Base-by-base conservation (phyloP, 1,139 yeast genomes). In the Geotrichum macrosporum region DNA sequence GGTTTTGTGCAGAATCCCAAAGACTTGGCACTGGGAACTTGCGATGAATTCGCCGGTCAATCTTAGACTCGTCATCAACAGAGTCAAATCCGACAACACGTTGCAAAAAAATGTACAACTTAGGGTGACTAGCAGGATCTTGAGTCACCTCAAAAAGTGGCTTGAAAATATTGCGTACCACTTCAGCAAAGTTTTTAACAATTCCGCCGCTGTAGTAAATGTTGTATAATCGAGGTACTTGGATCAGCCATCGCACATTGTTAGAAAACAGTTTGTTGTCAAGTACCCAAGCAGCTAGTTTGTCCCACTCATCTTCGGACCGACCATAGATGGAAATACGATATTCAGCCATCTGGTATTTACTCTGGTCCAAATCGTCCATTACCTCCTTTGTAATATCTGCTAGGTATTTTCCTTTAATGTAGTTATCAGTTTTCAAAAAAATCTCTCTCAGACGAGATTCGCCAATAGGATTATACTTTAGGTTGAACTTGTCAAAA, bases 381-480 rank as follows among this genome's bases (percentile, higher is more conserved):
- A 92, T 78, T 16, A 94, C 97, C 67, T 94, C 96, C 57, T 78
- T 78, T n/a, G 98, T 92, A 55, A 94, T 74, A 63, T 92, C 97
- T 1, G 98, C 97, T 52, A 94, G 72, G 63, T 89, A 94, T 44
- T 78, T 72, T 19, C 99, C 99, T 44, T 83, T 67, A 57, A 94
- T 84, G 64, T 80, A 88, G 66, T 94, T 94, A 64, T 94, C 97
- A 0, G 98, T 92, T 67, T 92, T 94, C 59, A 94, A 73, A 64
- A 94, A 94, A 48, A 94, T 92, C 64, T 92, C 97, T 67, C 98
- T 79, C 64, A 94, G 72, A 66, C 98, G 81, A 16, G 97, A 89
- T 68, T 92, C 98, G 22, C 99, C 99, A 59, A 94, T 84, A 19
- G 99, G 99, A 61, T 94, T 92, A 70, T 94, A 92, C 67, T 94